phyloP scores from a whole-genome alignment of 2,329 filamentous ascomycete genomes.

The Periconia sp. region DNA sequence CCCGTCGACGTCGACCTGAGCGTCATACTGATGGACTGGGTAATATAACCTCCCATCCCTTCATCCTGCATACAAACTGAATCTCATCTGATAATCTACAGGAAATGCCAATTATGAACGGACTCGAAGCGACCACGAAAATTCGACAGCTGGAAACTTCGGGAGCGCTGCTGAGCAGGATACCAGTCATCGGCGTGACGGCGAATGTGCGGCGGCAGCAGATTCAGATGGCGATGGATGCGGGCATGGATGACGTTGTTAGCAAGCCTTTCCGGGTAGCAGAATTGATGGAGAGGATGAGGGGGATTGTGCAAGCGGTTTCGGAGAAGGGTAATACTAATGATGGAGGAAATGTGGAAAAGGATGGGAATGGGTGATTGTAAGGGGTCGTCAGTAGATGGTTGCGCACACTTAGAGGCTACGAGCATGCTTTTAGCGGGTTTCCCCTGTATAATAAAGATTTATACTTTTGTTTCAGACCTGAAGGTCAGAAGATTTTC shows the following conservation, averaged over 20 bases:
- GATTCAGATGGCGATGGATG: constrained; percentile 28
- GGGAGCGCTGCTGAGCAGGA: constrained; percentile 21
- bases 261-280: constrained; percentile 68
- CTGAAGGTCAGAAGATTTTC: no score
- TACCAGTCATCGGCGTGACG: constrained; percentile 38
- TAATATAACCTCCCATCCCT: no score
- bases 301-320: neutral
- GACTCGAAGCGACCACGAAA: constrained; percentile 23
- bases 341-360: neutral
- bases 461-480: no score
- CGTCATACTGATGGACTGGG: constrained; percentile 35
- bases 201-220: constrained; percentile 38
- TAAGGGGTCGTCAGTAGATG: neutral
- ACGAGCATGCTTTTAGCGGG: no score
- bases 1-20: constrained; percentile 9
- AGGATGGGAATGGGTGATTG: neutral
- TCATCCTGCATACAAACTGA: no score
- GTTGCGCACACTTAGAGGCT: neutral
- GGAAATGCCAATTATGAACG: constrained; percentile 41
- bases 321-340: neutral
- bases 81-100: no score
- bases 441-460: no score
- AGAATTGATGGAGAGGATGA: constrained; percentile 21
- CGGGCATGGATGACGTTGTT: constrained; percentile 57
- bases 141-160: constrained; percentile 29